A percentile compares a stretch with the other conserved stretches of the same genome.
Conservation (phyloP, 2,329 filamentous ascomycete genomes). For the Juglanconis juglandina region DNA sequence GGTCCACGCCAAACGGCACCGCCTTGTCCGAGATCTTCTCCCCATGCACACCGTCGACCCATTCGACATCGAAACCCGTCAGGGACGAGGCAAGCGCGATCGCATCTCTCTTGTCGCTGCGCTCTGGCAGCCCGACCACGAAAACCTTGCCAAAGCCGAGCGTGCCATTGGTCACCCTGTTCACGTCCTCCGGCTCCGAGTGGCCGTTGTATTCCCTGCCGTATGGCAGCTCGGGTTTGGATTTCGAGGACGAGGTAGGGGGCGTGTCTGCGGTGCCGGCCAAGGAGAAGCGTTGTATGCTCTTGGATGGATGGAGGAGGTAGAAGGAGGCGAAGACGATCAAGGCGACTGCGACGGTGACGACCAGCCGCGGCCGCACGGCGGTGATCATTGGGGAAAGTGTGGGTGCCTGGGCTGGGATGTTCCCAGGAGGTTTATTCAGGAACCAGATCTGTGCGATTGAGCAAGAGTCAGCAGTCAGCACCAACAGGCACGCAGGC, state of each 20-base stretch:
- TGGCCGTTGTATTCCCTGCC: constrained; percentile 20
- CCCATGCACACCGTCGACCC: constrained; percentile 42
- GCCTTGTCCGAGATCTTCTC: constrained; percentile 34
- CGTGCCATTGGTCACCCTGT: constrained; percentile 25
- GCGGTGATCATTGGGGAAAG: constrained; percentile 9
- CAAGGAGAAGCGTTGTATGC: constrained; percentile 4
- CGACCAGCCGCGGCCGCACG: constrained; percentile 9
- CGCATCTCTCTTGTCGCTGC: constrained; percentile 49
- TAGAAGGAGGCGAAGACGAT: constrained; percentile 9
- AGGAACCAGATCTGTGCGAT: not conserved
- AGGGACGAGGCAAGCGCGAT: constrained; percentile 45
- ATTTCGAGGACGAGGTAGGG: not conserved
- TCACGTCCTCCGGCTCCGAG: constrained; percentile 20
- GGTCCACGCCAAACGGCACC: constrained; percentile 31
- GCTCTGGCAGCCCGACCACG: constrained; percentile 47
- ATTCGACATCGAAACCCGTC: constrained; percentile 42
- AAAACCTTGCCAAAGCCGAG: constrained; percentile 33
- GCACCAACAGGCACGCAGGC: not conserved
- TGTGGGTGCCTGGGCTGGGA: not conserved
- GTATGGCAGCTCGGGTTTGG: constrained; percentile 8
- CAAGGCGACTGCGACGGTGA: not conserved
- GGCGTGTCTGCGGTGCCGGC: not conserved
- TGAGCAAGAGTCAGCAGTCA: not conserved
- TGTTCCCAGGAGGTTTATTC: not conserved
- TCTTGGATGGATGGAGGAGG: constrained; percentile 8